Conservation (phyloP, 2,329 filamentous ascomycete genomes). For the Clathrospora elynae region DNA sequence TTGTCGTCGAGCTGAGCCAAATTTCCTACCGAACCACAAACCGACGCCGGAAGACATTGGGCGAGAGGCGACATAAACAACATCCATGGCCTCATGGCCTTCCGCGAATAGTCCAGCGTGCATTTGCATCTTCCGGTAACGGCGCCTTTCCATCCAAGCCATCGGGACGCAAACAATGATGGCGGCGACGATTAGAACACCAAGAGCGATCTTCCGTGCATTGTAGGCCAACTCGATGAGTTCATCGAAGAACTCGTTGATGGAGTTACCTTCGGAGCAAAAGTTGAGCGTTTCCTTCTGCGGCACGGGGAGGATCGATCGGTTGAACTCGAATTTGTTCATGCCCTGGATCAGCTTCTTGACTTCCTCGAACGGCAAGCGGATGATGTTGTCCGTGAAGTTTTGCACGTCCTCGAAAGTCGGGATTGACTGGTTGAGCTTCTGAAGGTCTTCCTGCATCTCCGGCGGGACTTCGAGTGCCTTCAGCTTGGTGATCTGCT, state of each 20-base stretch:
- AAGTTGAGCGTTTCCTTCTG: conserved; percentile 82
- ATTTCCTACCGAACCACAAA: conserved; percentile 69
- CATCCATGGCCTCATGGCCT: conserved; percentile 80
- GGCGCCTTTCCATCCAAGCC: conserved; percentile 77
- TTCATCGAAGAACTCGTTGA: conserved; percentile 81
- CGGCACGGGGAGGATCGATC: conserved; percentile 78
- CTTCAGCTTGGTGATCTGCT: conserved; percentile 68
- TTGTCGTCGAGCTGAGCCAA: conserved; percentile 68
- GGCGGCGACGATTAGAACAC: conserved; percentile 73
- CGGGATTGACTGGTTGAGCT: conserved; percentile 79
- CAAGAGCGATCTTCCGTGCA: conserved; percentile 76
- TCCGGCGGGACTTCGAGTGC: conserved; percentile 70
- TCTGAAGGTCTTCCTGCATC: conserved; percentile 70
- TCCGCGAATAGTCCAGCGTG: conserved; percentile 70
- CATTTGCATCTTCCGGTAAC: conserved; percentile 74
- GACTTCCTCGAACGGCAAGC: conserved; percentile 80
- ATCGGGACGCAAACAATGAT: conserved; percentile 76
- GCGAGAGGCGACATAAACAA: conserved; percentile 83
- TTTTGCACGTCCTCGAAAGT: conserved; percentile 84
- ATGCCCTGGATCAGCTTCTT: conserved; percentile 73
- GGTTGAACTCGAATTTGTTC: conserved; percentile 76
- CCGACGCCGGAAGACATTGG: conserved; percentile 76
- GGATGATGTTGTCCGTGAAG: conserved; percentile 74
- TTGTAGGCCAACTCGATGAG: conserved; percentile 69
- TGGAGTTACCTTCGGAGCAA: conserved; percentile 81